Base-by-base conservation (phyloP, 1,139 yeast species). In the Lodderomyces jiufengensis region DNA sequence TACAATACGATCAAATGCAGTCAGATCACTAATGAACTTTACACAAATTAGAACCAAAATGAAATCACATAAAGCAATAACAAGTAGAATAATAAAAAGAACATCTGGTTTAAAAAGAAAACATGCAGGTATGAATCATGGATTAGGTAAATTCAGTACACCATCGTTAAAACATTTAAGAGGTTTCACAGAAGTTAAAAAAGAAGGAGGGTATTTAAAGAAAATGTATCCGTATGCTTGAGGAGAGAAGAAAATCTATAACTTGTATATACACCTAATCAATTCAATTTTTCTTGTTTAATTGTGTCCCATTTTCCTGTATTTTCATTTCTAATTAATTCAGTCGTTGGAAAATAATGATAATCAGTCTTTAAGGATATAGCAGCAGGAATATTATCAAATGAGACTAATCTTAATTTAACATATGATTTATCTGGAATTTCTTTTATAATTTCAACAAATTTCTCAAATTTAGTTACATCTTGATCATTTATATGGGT, bases 51-150 rank as follows among this genome's bases (percentile, higher is more conserved):
- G 85, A 58, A 64, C 48, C 40, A 70, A 70, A 39, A 65, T 75
- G 63, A 82, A 81, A 55, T 74, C 88, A 7, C 84, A 81, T 52
- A 76, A 81, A 51, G 80, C 87, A 6, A 84, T 95, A 8, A 88
- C 90, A 33, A 85, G 84, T 56, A 74, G 95, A 61, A 83, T 90
- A 78, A 75, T 85, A 57, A 80, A 78, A 49, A 79, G 83, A n/a
- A 72, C 72, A 3, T 54, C 56, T 32, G 70, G 70, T 23, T 57
- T 56, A 51, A 73, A 72, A 52, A 66, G 80, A 53, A 86, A 86
- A 40, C 82, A 79, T 50, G 85, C 95, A 14, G 95, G 95, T 9
- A 77, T 95, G 63, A 84, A 85, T 50, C 97, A 88, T 59, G 97
- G 97, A 33, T 88, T 87, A 52, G 87, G 90, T 3, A 92, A 95